These are phyloP conservation scores for Lolium perenne DNA, from an alignment of 176 grass and related monocot genomes.

Conservation along the genomic window DNA sequence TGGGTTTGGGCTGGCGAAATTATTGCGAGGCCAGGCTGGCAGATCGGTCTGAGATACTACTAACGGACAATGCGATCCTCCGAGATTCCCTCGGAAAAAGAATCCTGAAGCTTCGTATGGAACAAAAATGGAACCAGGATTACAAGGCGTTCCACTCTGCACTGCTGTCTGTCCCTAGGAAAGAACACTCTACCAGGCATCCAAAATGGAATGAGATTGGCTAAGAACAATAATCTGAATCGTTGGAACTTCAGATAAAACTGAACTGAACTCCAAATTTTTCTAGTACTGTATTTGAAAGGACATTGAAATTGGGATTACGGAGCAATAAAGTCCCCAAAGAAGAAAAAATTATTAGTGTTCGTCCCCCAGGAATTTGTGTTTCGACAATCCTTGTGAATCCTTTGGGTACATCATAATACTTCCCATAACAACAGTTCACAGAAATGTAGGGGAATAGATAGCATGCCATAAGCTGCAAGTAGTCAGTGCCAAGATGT, in stretches of 20 bases:
- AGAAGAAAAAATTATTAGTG: background rate
- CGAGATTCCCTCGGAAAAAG: background rate
- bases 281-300: background rate
- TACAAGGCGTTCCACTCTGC: background rate
- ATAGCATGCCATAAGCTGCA: background rate
- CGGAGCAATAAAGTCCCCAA: background rate
- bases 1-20: conserved; percentile 17
- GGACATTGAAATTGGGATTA: background rate
- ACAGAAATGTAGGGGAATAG: background rate
- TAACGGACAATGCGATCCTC: background rate
- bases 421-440: background rate
- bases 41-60: conserved; percentile 22
- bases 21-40: conserved; percentile 23
- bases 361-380: background rate
- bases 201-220: background rate
- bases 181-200: background rate
- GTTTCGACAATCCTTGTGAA: background rate
- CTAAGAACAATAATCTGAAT: background rate
- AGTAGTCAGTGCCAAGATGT: background rate
- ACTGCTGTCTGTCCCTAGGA: background rate
- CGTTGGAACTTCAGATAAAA: background rate
- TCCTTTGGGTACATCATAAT: background rate
- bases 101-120: background rate
- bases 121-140: background rate
- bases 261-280: background rate